Conservation (phyloP, 2,329 filamentous ascomycete genomes). For the Cladophialophora psammophila region DNA sequence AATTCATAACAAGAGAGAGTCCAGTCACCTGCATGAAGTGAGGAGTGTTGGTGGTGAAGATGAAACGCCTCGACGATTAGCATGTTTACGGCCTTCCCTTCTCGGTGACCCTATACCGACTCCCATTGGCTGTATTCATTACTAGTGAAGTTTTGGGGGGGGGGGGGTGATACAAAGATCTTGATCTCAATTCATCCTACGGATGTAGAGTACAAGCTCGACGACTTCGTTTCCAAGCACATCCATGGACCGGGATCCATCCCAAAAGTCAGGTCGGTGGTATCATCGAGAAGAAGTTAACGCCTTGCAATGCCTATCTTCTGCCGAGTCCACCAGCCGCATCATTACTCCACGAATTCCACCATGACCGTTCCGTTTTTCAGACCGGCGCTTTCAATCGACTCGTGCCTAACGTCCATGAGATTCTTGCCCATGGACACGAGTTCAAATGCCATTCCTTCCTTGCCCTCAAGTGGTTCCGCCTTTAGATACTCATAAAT, state of each 20-base stretch:
- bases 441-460: conserved; percentile 81
- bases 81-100: conserved; percentile 21
- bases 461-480: conserved; percentile 79
- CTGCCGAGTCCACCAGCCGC: conserved; percentile 1
- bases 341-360: conserved; percentile 71
- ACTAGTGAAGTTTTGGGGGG: conserved; percentile 23
- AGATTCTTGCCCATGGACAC: conserved; percentile 88
- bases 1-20: background rate
- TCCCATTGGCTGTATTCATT: conserved; percentile 12
- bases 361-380: conserved; percentile 97
- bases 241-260: conserved; percentile 11
- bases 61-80: conserved; percentile 25
- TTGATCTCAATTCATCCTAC: conserved; percentile 17
- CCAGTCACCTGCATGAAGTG: conserved; percentile 1
- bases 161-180: background rate
- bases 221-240: background rate
- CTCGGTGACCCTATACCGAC: background rate
- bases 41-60: conserved; percentile 13
- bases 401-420: conserved; percentile 74
- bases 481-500: conserved; percentile 98
- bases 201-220: background rate
- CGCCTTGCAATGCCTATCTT: conserved; percentile 23
- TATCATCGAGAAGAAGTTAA: conserved; percentile 20
- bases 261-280: conserved; percentile 5
- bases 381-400: conserved; percentile 80